Percentiles rank a stretch among this genome's conserved stretches.
Conservation (phyloP, 23 red algal genomes). For the Cyanidiococcus yangmingshanensis region DNA sequence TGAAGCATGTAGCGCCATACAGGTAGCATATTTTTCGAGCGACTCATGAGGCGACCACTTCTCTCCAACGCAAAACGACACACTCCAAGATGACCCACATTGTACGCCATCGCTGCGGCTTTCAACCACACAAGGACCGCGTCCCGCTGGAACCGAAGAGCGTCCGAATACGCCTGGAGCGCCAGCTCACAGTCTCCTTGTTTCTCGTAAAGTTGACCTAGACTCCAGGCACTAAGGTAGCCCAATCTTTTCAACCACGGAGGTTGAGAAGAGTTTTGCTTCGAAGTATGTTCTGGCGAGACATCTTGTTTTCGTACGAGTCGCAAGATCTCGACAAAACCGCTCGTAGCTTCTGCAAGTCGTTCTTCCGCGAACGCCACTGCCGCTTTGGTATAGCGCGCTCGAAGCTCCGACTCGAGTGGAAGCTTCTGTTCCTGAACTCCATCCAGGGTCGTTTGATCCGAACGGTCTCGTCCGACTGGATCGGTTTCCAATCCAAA, state of each 20-base stretch:
- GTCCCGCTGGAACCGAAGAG: neutral
- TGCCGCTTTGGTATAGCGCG: neutral
- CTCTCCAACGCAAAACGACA: neutral
- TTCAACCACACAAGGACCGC: neutral
- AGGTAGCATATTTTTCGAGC: too few species aligned
- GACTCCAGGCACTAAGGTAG: neutral
- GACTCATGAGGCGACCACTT: too few species aligned
- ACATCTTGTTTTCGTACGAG: neutral
- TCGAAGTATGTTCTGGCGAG: neutral
- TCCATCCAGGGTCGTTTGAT: too few species aligned
- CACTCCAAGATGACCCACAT: neutral
- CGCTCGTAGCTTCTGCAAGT: neutral
- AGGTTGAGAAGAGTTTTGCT: neutral
- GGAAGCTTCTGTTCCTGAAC: too few species aligned
- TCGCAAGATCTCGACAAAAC: neutral
- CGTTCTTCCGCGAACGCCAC: neutral
- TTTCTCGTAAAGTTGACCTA: neutral
- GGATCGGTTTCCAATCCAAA: too few species aligned
- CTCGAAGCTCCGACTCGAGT: conserved; percentile 8
- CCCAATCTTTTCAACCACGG: neutral
- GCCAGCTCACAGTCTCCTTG: neutral
- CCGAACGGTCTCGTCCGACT: too few species aligned
- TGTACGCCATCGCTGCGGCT: neutral
- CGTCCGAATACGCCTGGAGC: neutral
- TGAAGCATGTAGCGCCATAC: too few species aligned